Evolutionary conservation across 2,329 filamentous ascomycete genomes (phyloP), one percentile per base, ranked within the genome.

Genomic region (Colletotrichum acutatum): DNA sequence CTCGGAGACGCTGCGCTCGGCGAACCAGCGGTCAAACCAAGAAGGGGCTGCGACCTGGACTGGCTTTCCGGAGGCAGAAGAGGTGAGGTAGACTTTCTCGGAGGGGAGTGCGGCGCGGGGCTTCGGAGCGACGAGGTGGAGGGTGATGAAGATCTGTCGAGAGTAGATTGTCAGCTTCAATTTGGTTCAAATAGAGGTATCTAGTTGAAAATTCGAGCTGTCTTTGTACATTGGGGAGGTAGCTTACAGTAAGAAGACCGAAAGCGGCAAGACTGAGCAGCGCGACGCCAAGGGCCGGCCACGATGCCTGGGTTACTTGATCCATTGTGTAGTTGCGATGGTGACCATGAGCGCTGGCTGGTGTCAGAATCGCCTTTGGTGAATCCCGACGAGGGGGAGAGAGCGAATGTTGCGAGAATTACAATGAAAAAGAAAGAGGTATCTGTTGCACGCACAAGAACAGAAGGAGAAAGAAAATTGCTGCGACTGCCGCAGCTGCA

Each of bases 11-110:
- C 86, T 89, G 79, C 88, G 90, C 82, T 90, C 90, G 61, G 87
- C 87, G 37, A 91, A 88, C 89, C 92, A 92, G 80, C 88, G 87
- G 82, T 98, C 95, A 80, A 94, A 91, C 96, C 96, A 98, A 85
- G 94, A 98, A 12, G 95, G 93, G 32, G 98, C 86, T 76, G 83
- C 80, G 74, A 85, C 90, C 62, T 85, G 84, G 24, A 58, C 24
- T 28, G 77, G 74, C 24, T 77, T 77, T 14, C 86, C 85, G 63
- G 93, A 92, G 77, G 92, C 87, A 49, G 90, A 86, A 53, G 95
- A 92, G 4, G 94, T 97, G 61, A 91, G 88, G 86, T 96, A 99
- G 49, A 89, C 91, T 85, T 97, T 98, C 82, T 99, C 97, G 37
- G 94, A 94, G 4, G 90, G 87, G 42, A 91, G 86, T 2, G 94